Conservation (phyloP, 1,284 basidiomycete species). For the Rhodotorula mucilaginosa region DNA sequence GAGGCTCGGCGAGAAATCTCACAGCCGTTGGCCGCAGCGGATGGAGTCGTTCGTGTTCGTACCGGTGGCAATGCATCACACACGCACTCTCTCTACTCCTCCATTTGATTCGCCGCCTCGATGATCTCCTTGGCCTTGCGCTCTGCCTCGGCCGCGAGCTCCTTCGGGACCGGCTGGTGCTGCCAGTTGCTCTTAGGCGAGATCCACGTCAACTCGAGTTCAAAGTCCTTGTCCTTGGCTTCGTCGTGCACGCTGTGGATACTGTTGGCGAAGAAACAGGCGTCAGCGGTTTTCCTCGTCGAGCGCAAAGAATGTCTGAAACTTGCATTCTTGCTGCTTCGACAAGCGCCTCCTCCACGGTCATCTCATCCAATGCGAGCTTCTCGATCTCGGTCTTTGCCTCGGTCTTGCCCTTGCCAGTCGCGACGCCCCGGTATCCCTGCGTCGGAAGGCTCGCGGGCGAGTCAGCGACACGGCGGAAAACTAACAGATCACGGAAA, state of each 20-base stretch:
- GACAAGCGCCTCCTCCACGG: constrained; percentile 77
- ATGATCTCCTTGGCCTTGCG: constrained; percentile 82
- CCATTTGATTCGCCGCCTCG: constrained; percentile 68
- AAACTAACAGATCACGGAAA: neutral
- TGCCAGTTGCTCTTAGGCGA: constrained; percentile 76
- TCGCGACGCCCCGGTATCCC: constrained; percentile 90
- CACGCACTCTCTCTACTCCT: constrained; percentile 54
- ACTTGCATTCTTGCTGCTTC: constrained; percentile 93
- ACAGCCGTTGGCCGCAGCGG: no score
- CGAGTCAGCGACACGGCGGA: neutral
- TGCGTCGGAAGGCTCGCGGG: constrained; percentile 44
- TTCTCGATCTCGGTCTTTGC: constrained; percentile 99
- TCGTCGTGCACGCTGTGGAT: constrained; percentile 98
- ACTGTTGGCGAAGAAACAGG: constrained; percentile 53
- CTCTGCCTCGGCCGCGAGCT: constrained; percentile 81
- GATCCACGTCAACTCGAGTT: constrained; percentile 97
- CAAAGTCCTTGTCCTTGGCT: constrained; percentile 94
- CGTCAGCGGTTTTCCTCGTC: neutral
- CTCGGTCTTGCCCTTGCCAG: constrained; percentile 93
- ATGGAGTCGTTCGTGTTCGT: neutral
- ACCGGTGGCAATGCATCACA: neutral
- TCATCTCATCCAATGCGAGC: constrained; percentile 74
- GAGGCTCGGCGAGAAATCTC: no score
- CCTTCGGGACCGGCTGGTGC: constrained; percentile 79
- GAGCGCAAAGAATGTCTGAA: neutral